Evolutionary conservation across 2,329 filamentous ascomycete species (phyloP).

Genomic region (Mycosphaerella sp.): DNA sequence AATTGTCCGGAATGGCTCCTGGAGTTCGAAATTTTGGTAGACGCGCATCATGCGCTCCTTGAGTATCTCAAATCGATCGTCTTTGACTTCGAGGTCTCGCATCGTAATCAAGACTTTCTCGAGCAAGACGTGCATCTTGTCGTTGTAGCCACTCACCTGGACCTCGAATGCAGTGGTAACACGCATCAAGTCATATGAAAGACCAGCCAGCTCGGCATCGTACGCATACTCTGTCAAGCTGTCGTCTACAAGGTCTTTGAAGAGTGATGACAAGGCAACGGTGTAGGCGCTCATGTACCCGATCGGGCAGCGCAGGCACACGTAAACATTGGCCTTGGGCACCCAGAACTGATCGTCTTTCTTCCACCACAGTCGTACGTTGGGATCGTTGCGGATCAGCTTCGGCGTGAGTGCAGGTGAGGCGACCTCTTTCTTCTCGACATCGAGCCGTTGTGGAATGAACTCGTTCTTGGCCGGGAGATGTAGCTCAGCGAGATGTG

Average conservation of each 20-base stretch:
- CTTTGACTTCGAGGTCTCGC: constrained; percentile 72
- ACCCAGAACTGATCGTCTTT: constrained; percentile 99
- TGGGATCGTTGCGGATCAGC: constrained; percentile 75
- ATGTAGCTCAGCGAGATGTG: constrained; percentile 65
- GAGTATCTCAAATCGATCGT: constrained; percentile 86
- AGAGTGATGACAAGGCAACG: constrained; percentile 69
- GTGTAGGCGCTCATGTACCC: constrained; percentile 74
- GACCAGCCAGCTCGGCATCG: constrained; percentile 84
- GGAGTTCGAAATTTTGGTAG: constrained; percentile 80
- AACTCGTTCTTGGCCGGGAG: constrained; percentile 93
- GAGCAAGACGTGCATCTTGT: constrained; percentile 84
- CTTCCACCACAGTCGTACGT: constrained; percentile 88
- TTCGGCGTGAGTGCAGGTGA: constrained; percentile 67
- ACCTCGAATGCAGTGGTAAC: constrained; percentile 64
- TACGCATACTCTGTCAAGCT: constrained; percentile 90
- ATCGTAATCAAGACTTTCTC: constrained; percentile 83
- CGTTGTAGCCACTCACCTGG: constrained; percentile 84
- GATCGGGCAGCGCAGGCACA: constrained; percentile 72
- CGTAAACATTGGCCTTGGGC: constrained; percentile 80
- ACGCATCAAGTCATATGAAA: constrained; percentile 72
- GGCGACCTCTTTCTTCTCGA: constrained; percentile 86
- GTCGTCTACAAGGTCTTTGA: constrained; percentile 79
- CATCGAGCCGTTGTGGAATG: constrained; percentile 84
- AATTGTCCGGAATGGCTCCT: constrained; percentile 84
- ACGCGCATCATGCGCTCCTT: constrained; percentile 73